Evolutionary conservation across 139 green algal species (phyloP), one percentile per base, ranked within the genome.

Genomic region (Eudorina sp.): DNA sequence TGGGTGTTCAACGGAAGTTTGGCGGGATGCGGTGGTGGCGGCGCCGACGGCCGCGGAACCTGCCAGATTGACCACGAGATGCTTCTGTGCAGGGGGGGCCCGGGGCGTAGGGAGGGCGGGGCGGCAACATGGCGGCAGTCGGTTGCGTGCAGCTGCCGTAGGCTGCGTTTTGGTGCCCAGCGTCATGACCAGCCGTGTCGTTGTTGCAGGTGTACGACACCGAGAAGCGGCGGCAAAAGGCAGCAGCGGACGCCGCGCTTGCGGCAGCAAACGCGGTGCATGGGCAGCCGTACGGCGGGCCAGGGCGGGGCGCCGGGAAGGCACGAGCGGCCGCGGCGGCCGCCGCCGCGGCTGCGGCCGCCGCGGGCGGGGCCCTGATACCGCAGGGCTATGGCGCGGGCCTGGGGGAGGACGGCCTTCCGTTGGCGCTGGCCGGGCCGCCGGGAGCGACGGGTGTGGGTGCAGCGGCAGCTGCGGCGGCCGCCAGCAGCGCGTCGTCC

Each of bases 141-240:
- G n/a, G n/a, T n/a, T n/a, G n/a, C n/a, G n/a, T n/a, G n/a, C n/a
- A n/a, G n/a, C n/a, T n/a, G n/a, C n/a, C n/a, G n/a, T n/a, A n/a
- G n/a, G n/a, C n/a, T n/a, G n/a, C n/a, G n/a, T n/a, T n/a, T n/a
- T n/a, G n/a, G n/a, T n/a, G n/a, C n/a, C n/a, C n/a, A n/a, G n/a
- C n/a, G n/a, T n/a, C n/a, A n/a, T n/a, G n/a, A n/a, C n/a, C n/a
- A n/a, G n/a, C n/a, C 29, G 16, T 34, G 36, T 51, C 8, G 7
- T 3, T 75, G 36, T 13, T n/a, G 19, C 78, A 85, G 78, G 68
- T 90, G 7, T 95, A 94, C 82, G 95, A 97, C 66, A 85, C 80
- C 29, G 93, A 96, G 21, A 90, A 91, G 68, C 89, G 89, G 58
- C 70, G 82, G 31, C 53, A 83, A 31, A 88, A 88, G 46, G 53